Conservation (phyloP, 768 basidiomycete genomes). For the Pleurotus citrinopileatus region DNA sequence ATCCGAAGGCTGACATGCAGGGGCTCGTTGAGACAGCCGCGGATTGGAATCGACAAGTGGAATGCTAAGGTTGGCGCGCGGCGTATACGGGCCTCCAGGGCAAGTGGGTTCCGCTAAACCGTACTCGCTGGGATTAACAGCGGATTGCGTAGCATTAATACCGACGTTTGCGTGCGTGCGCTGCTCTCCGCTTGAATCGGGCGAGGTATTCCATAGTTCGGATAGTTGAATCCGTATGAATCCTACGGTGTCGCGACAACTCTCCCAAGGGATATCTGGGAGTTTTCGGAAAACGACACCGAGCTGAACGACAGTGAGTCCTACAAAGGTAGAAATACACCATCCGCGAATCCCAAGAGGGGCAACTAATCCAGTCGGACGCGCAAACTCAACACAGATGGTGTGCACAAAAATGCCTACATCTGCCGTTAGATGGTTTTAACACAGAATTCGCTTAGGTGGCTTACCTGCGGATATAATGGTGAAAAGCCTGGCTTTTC, state of each 20-base stretch:
- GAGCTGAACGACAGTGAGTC: slow-evolving; percentile 62
- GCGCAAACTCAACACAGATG: slow-evolving; percentile 55
- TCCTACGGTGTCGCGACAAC: not conserved
- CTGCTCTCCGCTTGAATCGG: too few relatives aligned
- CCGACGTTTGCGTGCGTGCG: too few relatives aligned
- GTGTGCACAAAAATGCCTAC: slow-evolving; percentile 70
- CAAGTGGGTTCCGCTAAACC: too few relatives aligned
- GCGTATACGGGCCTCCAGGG: too few relatives aligned
- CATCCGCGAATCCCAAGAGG: slow-evolving; percentile 60
- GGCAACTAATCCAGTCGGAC: slow-evolving; percentile 70
- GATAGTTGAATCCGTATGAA: not conserved
- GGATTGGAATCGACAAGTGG: too few relatives aligned
- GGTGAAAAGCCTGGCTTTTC: slow-evolving; percentile 55
- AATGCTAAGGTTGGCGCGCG: too few relatives aligned
- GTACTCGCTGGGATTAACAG: too few relatives aligned
- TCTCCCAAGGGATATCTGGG: slow-evolving; percentile 37
- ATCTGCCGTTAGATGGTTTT: slow-evolving; percentile 7
- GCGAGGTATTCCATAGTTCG: too few relatives aligned
- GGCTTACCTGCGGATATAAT: slow-evolving; percentile 27
- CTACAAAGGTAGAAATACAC: slow-evolving; percentile 69
- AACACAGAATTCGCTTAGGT: slow-evolving; percentile 56
- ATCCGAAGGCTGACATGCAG: too few relatives aligned
- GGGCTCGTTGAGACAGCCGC: too few relatives aligned
- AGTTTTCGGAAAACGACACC: slow-evolving; percentile 60
- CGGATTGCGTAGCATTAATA: too few relatives aligned